phyloP scores from a whole-genome alignment of 176 grass and related monocot species.

The Musa troglodytarum region DNA sequence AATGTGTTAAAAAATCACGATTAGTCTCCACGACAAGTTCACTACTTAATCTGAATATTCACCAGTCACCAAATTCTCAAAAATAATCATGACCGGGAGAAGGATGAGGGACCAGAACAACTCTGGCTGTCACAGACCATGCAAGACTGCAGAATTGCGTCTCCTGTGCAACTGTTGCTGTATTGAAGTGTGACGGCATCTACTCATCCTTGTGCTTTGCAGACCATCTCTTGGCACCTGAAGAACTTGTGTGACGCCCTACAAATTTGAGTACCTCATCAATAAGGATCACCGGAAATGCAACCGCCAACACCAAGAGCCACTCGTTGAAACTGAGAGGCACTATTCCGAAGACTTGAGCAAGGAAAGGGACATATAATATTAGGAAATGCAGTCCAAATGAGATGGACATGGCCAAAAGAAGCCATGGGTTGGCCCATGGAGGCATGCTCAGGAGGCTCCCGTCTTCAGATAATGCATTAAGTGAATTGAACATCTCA shows the following conservation, averaged over 20 bases:
- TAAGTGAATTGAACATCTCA: conserved; percentile 98
- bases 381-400: conserved; percentile 94
- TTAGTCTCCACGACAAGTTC: too few species aligned
- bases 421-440: conserved; percentile 89
- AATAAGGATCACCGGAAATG: conserved; percentile 67
- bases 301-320: conserved; percentile 71
- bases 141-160: background rate
- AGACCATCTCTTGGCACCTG: conserved; percentile 28
- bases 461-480: conserved; percentile 77
- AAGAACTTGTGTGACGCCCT: conserved; percentile 37
- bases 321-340: conserved; percentile 86
- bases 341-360: conserved; percentile 73
- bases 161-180: background rate
- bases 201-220: conserved; percentile 71
- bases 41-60: too few species aligned
- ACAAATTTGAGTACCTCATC: conserved; percentile 88
- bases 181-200: background rate
- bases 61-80: too few species aligned
- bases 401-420: conserved; percentile 69
- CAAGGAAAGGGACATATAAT: conserved; percentile 78
- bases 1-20: too few species aligned
- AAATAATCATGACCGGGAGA: too few species aligned
- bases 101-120: too few species aligned
- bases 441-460: conserved; percentile 91
- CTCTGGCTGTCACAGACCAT: background rate